A percentile compares a stretch with the other conserved stretches of the same genome.
phyloP scores from a whole-genome alignment of 148 eudicot genomes.

The Chenopodium album region DNA sequence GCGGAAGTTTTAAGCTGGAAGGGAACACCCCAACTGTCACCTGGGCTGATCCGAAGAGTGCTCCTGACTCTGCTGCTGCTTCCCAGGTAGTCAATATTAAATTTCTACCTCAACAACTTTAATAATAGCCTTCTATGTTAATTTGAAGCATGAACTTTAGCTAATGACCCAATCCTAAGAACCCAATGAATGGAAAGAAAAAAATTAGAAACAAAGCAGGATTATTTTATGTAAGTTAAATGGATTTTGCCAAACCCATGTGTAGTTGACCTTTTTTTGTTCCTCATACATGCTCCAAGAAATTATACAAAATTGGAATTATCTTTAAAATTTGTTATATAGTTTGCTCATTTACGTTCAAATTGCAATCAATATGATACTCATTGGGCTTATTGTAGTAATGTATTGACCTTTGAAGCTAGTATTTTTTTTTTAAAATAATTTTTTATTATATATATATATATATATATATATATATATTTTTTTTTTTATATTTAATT shows the following conservation, averaged over 20 bases:
- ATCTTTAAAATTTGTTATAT: background rate
- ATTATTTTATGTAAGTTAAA: too few relatives aligned
- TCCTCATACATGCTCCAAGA: background rate
- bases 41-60: slow-evolving; percentile 97
- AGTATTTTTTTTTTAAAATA: too few relatives aligned
- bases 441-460: too few relatives aligned
- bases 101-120: background rate
- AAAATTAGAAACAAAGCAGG: background rate
- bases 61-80: slow-evolving; percentile 87
- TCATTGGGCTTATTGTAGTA: too few relatives aligned
- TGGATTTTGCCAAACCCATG: background rate
- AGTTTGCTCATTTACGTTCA: background rate
- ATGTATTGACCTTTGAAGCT: too few relatives aligned
- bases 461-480: too few relatives aligned
- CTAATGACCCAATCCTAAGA: background rate
- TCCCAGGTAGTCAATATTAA: slow-evolving; percentile 60
- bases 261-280: background rate
- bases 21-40: slow-evolving; percentile 89
- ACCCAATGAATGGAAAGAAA: too few relatives aligned
- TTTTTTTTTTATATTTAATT: too few relatives aligned
- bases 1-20: slow-evolving; percentile 67
- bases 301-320: background rate
- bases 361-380: background rate
- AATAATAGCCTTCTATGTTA: background rate
- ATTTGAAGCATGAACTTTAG: background rate